Evolutionary conservation across 768 basidiomycete species (phyloP), one percentile per base, ranked within the genome.

Genomic region (Podaxis mareebaensis): DNA sequence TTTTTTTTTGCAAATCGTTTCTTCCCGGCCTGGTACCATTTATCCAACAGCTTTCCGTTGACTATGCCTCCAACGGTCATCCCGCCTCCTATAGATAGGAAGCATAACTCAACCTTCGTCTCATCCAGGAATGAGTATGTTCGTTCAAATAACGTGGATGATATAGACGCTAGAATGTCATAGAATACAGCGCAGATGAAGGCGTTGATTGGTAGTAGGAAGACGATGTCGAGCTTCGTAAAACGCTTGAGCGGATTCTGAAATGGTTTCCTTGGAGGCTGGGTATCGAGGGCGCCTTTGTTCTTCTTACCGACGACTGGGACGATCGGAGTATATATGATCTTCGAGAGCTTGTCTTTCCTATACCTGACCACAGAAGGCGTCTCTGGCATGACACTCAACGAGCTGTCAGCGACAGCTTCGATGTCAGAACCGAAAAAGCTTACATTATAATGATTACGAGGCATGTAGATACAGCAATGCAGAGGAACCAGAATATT

Each of bases 91-190:
- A 89, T 82, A 1, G 87, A 84, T 60, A 95, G 75, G 76, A 88
- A 95, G 72, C 90, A 93, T 3, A 95, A 74, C 2, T 93, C 93
- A 36, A 91, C 80, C 26, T 84, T 80, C 3, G 86, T 85, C 64
- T 91, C 83, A 61, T 73, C 81, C 20, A 92, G 77, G 64, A 73
- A 80, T 0, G 86, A 81, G 66, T 95, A 93, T 1, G 80, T 75
- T 1, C 73, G 65, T 55, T 79, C 75, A 69, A 92, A 87, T 0
- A 88, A 77, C 0, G 87, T 82, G 1, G 90, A 86, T 15, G 26
- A n/a, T n/a, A 89, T 78, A 1, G 84, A 83, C 0, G 89, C 83
- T 1, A 78, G 81, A 33, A 89, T 82, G 39, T 80, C 82, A 66
- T 89, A 89, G 68, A 85, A 86, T 1, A 87, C 81, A 10, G 85